Evolutionary conservation across 2,329 filamentous ascomycete genomes (phyloP), one percentile per base, ranked within the genome.

Genomic region (Aspergillus luchuensis): DNA sequence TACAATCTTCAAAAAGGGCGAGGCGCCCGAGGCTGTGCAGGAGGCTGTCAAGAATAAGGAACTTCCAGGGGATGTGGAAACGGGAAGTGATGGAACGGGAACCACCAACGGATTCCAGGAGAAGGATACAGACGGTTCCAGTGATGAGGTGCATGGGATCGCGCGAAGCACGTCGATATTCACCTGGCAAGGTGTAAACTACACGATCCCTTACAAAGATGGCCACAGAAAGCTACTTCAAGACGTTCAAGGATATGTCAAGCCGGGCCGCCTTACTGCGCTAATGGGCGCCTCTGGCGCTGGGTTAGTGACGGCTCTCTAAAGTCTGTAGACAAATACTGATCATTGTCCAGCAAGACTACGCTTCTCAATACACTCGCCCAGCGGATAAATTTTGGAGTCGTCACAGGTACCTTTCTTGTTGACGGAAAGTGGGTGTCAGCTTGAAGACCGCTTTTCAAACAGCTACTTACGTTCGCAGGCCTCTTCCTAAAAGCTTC

Each of bases 171-270:
- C 89, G 53, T 86, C 87, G 38, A 81, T 92, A n/a, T 82, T 96
- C 61, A 96, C 92, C 0, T 97, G 92, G 90, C 90, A 94, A 72
- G 82, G 90, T 65, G 86, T 97, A 62, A 91, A 89, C 71, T 97
- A 97, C 72, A 84, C 72, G 54, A 89, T 84, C 63, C 78, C 64
- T 10, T 79, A 77, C 52, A 76, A 80, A 48, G 72, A 75, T 41
- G 78, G 79, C 13, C 71, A 80, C 65, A 72, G 75, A 48, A 74
- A 77, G 4, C 72, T 89, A 4, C 74, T 90, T 10, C 81, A 87
- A 61, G 80, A 88, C 59, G 84, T 90, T 4, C 82, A 86, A 65
- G 92, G 88, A 2, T 94, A 89, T 67, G 90, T 92, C 54, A 87
- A 89, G 63, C 91, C 91, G 1, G 91, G 91, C 38, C 86, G 89